Conservation (phyloP, 176 grass and related monocot genomes). For the Cymbopogon citratus region DNA sequence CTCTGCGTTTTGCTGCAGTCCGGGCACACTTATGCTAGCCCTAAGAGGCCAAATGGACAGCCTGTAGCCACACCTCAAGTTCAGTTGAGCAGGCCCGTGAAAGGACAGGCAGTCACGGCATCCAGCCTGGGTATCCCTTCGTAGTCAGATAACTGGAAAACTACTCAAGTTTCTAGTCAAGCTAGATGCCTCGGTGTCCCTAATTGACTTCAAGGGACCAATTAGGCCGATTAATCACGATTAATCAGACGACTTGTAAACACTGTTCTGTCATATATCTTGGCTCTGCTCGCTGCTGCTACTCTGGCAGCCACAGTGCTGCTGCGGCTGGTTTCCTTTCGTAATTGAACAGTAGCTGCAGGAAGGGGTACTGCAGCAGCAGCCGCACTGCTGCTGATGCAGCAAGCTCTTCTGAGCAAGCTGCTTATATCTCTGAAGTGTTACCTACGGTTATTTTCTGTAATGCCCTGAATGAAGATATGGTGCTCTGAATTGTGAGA, state of each 20-base stretch:
- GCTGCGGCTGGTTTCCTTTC: neutral
- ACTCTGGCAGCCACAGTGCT: neutral
- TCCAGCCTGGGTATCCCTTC: neutral
- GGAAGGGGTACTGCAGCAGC: neutral
- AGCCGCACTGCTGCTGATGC: too few relatives aligned
- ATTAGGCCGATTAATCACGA: neutral
- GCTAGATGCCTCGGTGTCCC: neutral
- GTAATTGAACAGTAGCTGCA: neutral
- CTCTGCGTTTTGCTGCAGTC: neutral
- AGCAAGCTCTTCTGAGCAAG: neutral
- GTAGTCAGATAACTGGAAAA: neutral
- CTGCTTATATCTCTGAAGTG: neutral
- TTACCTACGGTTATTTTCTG: conserved; percentile 18
- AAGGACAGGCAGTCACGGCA: neutral
- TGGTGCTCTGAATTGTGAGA: neutral
- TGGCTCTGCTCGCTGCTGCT: neutral
- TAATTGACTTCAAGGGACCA: neutral
- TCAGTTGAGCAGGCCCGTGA: neutral
- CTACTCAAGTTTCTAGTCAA: neutral
- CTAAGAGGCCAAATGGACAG: neutral
- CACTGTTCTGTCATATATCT: neutral
- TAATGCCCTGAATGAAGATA: conserved; percentile 2
- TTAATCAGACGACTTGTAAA: neutral
- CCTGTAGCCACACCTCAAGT: neutral
- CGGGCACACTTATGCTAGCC: neutral